Conservation (phyloP, 352 stramenopile species). For the Phytophthora vignae region DNA sequence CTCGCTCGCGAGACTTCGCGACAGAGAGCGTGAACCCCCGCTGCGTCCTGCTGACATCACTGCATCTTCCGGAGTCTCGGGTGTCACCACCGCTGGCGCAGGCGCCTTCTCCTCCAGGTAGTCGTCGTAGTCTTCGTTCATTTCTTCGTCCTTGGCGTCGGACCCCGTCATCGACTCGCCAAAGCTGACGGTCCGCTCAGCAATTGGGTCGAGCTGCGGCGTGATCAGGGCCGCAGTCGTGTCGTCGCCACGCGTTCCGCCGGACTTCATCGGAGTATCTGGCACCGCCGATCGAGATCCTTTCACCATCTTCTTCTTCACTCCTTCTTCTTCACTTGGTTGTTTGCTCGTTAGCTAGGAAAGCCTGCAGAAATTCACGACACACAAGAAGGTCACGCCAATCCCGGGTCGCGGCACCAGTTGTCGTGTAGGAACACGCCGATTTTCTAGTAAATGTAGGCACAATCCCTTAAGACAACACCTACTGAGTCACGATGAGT, state of each 20-base stretch:
- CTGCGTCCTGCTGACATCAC: slow-evolving; percentile 2
- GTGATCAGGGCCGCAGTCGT: background rate
- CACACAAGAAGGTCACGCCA: background rate
- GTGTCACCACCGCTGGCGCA: background rate
- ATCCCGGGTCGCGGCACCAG: background rate
- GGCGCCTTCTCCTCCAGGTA: slow-evolving; percentile 7
- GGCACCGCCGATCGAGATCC: slow-evolving; percentile 9
- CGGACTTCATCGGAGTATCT: slow-evolving; percentile 8
- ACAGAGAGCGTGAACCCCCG: no score
- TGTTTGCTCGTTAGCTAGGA: background rate
- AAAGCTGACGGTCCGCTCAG: background rate
- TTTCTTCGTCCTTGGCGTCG: slow-evolving; percentile 10
- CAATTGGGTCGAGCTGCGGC: background rate
- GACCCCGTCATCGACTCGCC: background rate
- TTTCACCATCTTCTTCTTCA: slow-evolving; percentile 12
- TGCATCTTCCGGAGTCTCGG: slow-evolving; percentile 1
- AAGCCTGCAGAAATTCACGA: background rate
- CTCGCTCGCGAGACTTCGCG: no score
- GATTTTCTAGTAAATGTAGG: no score
- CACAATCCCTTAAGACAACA: no score
- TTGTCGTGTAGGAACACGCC: background rate
- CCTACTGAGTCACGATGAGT: no score
- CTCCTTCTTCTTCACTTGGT: background rate
- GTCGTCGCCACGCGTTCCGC: background rate
- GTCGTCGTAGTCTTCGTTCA: background rate